phyloP scores from a whole-genome alignment of 352 stramenopile species.

The Pythium pyrilobum region DNA sequence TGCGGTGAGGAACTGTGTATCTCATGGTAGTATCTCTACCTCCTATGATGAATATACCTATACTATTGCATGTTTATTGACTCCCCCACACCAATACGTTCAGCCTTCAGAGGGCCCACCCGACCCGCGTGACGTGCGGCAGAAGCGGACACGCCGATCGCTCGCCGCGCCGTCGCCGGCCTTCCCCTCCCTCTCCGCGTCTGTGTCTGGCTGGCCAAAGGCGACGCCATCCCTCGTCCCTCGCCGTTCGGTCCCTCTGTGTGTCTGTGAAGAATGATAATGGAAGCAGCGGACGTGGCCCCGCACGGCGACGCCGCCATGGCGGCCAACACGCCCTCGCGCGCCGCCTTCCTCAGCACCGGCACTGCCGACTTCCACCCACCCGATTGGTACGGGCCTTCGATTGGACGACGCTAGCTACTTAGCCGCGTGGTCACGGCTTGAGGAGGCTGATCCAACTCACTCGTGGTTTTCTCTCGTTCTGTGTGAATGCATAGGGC shows the following conservation, averaged over 20 bases:
- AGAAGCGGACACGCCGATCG: constrained; percentile 13
- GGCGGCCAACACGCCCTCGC: constrained; percentile 28
- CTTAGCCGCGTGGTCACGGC: background rate
- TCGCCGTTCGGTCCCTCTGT: too few relatives aligned
- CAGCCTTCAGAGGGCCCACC: too few relatives aligned
- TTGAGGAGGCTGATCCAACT: background rate
- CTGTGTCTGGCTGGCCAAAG: background rate
- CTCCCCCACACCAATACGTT: too few relatives aligned
- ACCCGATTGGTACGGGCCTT: constrained; percentile 52
- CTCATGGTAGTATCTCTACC: too few relatives aligned
- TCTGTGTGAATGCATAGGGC: constrained; percentile 31
- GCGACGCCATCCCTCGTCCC: too few relatives aligned
- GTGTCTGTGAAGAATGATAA: constrained; percentile 15
- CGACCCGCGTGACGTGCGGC: constrained; percentile 17
- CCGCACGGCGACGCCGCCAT: background rate
- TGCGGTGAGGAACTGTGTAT: too few relatives aligned
- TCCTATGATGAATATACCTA: too few relatives aligned
- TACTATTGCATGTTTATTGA: too few relatives aligned
- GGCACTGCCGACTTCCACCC: constrained; percentile 75
- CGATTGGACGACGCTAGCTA: too few relatives aligned
- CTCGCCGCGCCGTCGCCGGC: background rate
- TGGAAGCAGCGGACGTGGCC: too few relatives aligned
- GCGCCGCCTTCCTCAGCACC: constrained; percentile 71
- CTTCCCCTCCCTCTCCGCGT: background rate
- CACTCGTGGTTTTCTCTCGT: too few relatives aligned